These are phyloP conservation scores for Xylaria polymorpha DNA, from an alignment of 2,329 filamentous ascomycete genomes.

Conservation along the genomic window DNA sequence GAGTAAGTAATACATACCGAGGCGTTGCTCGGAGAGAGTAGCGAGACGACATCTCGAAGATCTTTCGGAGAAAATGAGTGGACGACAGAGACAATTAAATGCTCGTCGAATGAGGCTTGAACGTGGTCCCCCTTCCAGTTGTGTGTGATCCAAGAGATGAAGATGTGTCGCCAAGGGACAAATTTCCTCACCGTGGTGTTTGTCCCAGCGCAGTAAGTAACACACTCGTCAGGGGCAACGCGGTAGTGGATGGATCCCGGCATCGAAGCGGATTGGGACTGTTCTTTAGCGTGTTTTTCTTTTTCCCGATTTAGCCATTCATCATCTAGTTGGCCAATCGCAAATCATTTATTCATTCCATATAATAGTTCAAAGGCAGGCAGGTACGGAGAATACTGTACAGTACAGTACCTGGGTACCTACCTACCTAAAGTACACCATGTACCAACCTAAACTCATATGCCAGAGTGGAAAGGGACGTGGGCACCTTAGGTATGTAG, in stretches of 20 bases:
- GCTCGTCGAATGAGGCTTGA: slow-evolving; percentile 39
- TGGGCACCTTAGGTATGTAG: background rate
- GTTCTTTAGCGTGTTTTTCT: slow-evolving; percentile 15
- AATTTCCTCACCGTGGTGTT: slow-evolving; percentile 34
- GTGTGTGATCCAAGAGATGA: slow-evolving; percentile 23
- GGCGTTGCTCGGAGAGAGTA: slow-evolving; percentile 42
- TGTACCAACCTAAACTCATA: background rate
- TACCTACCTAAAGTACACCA: background rate
- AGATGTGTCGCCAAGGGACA: slow-evolving; percentile 34
- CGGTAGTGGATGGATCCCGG: slow-evolving; percentile 18
- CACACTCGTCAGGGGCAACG: slow-evolving; percentile 30
- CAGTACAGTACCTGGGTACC: background rate
- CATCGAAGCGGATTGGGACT: background rate
- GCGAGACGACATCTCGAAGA: slow-evolving; percentile 38
- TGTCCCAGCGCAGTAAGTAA: slow-evolving; percentile 17
- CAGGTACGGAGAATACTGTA: too few relatives aligned
- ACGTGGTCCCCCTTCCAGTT: slow-evolving; percentile 3
- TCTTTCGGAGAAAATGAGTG: slow-evolving; percentile 40
- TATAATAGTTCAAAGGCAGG: too few relatives aligned
- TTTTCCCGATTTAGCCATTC: slow-evolving; percentile 19
- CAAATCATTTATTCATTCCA: background rate
- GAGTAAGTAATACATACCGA: slow-evolving; percentile 35
- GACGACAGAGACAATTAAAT: slow-evolving; percentile 45
- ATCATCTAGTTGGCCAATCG: slow-evolving; percentile 16
- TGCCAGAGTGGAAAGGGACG: background rate